These are phyloP conservation scores for Claviceps capensis DNA, from an alignment of 2,329 filamentous ascomycete genomes.

Conservation along the genomic window DNA sequence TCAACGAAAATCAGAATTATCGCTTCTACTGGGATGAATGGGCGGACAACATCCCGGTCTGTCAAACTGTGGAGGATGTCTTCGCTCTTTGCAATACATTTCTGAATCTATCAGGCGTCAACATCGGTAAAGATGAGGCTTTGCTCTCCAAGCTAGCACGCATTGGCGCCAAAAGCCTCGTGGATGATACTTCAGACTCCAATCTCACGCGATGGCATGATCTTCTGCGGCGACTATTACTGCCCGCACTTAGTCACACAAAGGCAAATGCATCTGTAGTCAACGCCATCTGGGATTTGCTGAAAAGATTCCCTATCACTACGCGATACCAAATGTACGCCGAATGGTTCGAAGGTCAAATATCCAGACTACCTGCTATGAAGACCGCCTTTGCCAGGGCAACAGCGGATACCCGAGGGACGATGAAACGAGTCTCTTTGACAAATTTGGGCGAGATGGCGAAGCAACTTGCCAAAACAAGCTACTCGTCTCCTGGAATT, in stretches of 20 bases:
- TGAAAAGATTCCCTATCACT: constrained; percentile 63
- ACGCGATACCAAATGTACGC: constrained; percentile 80
- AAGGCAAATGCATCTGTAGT: constrained; percentile 73
- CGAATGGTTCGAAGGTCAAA: constrained; percentile 78
- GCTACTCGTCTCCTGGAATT: constrained; percentile 76
- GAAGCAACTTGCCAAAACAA: constrained; percentile 79
- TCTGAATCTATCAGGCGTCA: constrained; percentile 73
- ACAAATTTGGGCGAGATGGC: constrained; percentile 81
- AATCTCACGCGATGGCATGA: constrained; percentile 75
- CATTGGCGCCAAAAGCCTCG: constrained; percentile 67
- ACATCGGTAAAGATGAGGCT: constrained; percentile 71
- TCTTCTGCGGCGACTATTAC: constrained; percentile 68
- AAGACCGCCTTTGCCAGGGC: constrained; percentile 65
- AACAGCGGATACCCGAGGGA: constrained; percentile 65
- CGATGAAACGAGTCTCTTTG: constrained; percentile 78
- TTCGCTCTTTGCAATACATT: constrained; percentile 77
- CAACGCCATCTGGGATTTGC: constrained; percentile 73
- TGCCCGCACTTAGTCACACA: constrained; percentile 77
- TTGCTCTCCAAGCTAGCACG: constrained; percentile 72
- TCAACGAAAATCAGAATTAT: constrained; percentile 65
- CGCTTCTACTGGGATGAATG: constrained; percentile 97
- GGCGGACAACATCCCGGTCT: constrained; percentile 84
- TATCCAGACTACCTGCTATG: constrained; percentile 64
- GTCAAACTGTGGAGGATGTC: constrained; percentile 80
- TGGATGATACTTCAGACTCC: constrained; percentile 50